These are phyloP conservation scores for Alternaria atra DNA, from an alignment of 2,329 filamentous ascomycete genomes.

Conservation along the genomic window DNA sequence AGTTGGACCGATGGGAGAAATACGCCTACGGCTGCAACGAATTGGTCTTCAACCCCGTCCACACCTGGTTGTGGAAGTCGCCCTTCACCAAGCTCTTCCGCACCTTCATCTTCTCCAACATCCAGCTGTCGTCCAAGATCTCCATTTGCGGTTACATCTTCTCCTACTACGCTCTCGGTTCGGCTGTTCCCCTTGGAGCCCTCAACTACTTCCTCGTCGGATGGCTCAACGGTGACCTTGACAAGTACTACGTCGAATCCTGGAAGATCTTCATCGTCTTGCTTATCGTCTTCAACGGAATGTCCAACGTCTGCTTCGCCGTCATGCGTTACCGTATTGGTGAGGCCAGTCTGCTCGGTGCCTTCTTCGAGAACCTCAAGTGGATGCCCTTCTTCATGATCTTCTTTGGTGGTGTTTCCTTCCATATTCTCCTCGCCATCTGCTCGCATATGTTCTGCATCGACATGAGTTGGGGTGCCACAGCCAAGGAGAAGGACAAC, in stretches of 20 bases:
- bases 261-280: conserved; percentile 72
- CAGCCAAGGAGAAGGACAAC: conserved; percentile 81
- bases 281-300: conserved; percentile 68
- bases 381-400: conserved; percentile 74
- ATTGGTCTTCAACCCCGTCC: conserved; percentile 73
- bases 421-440: conserved; percentile 81
- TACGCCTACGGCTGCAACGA: conserved; percentile 74
- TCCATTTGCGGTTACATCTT: conserved; percentile 74
- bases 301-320: conserved; percentile 68
- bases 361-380: conserved; percentile 66
- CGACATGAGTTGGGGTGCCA: conserved; percentile 85
- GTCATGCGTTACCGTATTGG: conserved; percentile 68
- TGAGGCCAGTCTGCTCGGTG: conserved; percentile 60
- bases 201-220: conserved; percentile 76
- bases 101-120: conserved; percentile 67
- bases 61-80: conserved; percentile 67
- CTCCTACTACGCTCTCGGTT: conserved; percentile 74
- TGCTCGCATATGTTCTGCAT: conserved; percentile 84
- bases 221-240: conserved; percentile 75
- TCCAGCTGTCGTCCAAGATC: conserved; percentile 71
- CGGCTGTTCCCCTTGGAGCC: conserved; percentile 69
- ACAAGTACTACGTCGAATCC: conserved; percentile 79
- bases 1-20: conserved; percentile 75
- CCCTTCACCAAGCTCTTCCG: conserved; percentile 72
- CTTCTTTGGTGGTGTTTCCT: conserved; percentile 80